Evolutionary conservation across 139 green algal genomes (phyloP), one percentile per base, ranked within the genome.

Genomic region (Eudorina sp.): DNA sequence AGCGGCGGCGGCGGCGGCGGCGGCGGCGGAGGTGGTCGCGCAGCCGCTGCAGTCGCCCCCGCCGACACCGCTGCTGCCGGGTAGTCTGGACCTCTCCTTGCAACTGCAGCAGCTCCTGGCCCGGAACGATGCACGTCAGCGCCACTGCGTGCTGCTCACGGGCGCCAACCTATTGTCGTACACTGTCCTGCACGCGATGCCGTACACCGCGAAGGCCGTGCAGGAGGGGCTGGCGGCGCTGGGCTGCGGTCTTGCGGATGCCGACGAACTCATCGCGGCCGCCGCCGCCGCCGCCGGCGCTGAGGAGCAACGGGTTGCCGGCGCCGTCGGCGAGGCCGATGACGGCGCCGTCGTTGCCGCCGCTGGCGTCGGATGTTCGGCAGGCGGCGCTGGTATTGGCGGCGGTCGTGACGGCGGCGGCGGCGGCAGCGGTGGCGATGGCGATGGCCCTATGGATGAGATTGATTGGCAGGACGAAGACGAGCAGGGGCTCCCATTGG

Each of bases 111-210:
- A 23, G 40, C 58, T 85, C 40, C 23, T 74, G 40, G 23, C 21
- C 3, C 58, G 7, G 2, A 0, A 16, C 60, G 60, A 73, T 29
- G 9, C 40, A 4, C 21, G 40, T 29, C 60, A 62, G 45, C 58
- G 58, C 13, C 48, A 58, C 7, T 23, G 55, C 6, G 58, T 85
- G 55, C 8, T 85, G 23, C 53, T 53, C 8, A 43, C 19, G 6
- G 78, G 78, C 55, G 41, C 80, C 60, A 64, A 86, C 60, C 80
- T 86, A 29, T 43, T 86, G n/a, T 86, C 80, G n/a, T 86, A 76
- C 62, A 53, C 80, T 29, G n/a, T 76, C 7, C 60, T 66, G 2
- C 80, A 25, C 1, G 60, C 21, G 43, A 36, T 86, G 80, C 80
- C 80, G 40, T 51, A 48, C 80, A 86, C n/a, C 41, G 80, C 80